Percentiles rank a stretch among this genome's conserved stretches.
These are phyloP conservation scores for Mentha longifolia DNA, from an alignment of 257 asterid genomes.

Conservation along the genomic window DNA sequence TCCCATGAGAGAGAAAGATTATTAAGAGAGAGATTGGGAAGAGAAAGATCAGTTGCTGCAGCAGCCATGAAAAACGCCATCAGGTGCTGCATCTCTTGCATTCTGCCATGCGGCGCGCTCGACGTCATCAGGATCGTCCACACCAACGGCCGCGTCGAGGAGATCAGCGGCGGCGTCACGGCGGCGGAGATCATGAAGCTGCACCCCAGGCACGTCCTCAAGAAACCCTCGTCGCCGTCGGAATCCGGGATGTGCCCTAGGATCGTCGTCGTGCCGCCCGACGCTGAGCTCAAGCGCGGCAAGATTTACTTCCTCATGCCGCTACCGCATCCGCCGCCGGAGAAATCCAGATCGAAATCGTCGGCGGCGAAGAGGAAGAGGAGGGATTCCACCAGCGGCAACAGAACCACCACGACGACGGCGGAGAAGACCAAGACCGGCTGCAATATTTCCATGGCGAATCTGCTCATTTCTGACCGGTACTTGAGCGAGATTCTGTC, in stretches of 20 bases:
- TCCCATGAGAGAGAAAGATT: conserved; percentile 20
- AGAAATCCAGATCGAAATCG: conserved; percentile 43
- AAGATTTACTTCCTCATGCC: conserved; percentile 93
- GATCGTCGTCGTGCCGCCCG: conserved; percentile 76
- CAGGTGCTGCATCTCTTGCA: conserved; percentile 98
- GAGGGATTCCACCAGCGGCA: conserved; percentile 33
- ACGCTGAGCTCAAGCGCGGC: conserved; percentile 81
- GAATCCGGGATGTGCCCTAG: conserved; percentile 60
- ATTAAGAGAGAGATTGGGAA: conserved; percentile 12
- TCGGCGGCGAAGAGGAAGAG: conserved; percentile 45
- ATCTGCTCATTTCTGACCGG: conserved; percentile 52
- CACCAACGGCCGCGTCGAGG: conserved; percentile 82
- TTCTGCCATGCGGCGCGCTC: conserved; percentile 91
- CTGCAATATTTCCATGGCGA: conserved; percentile 29
- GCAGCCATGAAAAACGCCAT: conserved; percentile 66
- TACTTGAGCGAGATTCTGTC: conserved; percentile 83
- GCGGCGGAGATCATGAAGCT: conserved; percentile 82
- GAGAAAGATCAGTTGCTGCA: not conserved
- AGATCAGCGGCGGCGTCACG: conserved; percentile 61
- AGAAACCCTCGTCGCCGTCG: conserved; percentile 69
- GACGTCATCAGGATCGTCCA: conserved; percentile 96
- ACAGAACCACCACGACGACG: not conserved
- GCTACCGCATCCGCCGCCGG: conserved; percentile 50
- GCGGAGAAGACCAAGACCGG: conserved; percentile 26
- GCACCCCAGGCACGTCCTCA: conserved; percentile 81